Conservation (phyloP, 1,139 yeast species). For the Kurtzmaniella quercitrusa region DNA sequence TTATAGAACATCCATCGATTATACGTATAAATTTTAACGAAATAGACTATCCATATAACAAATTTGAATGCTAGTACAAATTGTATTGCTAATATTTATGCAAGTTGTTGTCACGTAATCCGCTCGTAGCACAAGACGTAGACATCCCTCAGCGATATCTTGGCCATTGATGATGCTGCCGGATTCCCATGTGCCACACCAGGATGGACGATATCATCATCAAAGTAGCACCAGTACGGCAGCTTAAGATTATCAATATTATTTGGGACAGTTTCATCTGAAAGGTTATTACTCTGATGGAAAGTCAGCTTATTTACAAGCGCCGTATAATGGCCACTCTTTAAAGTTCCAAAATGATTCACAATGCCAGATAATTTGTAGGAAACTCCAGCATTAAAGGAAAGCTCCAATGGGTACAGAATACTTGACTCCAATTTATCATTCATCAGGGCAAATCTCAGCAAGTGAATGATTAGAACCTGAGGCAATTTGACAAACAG, state of each 20-base stretch:
- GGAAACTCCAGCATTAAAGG: slow-evolving; percentile 33
- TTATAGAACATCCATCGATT: too few species aligned
- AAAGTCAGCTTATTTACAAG: slow-evolving; percentile 49
- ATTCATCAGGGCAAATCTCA: slow-evolving; percentile 53
- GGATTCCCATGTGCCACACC: slow-evolving; percentile 43
- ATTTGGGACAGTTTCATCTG: slow-evolving; percentile 15
- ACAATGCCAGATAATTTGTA: slow-evolving; percentile 60
- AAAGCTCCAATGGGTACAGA: slow-evolving; percentile 47
- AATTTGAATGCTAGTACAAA: too few species aligned
- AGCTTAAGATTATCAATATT: slow-evolving; percentile 20
- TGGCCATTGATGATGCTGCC: slow-evolving; percentile 23
- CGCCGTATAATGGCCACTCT: slow-evolving; percentile 74
- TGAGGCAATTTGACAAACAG: slow-evolving; percentile 63
- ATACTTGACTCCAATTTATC: slow-evolving; percentile 53
- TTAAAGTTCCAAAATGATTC: slow-evolving; percentile 67
- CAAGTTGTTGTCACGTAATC: too few species aligned
- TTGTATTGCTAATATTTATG: too few species aligned
- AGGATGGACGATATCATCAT: slow-evolving; percentile 58
- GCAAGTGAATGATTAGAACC: slow-evolving; percentile 59
- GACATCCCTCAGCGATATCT: slow-evolving; percentile 55
- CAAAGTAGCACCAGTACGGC: slow-evolving; percentile 65
- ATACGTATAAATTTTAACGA: too few species aligned
- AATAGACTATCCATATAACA: too few species aligned
- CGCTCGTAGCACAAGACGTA: slow-evolving; percentile 71
- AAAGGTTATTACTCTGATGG: slow-evolving; percentile 14